phyloP scores from a whole-genome alignment of 2,329 filamentous ascomycete species.

The Monilinia fructicola region DNA sequence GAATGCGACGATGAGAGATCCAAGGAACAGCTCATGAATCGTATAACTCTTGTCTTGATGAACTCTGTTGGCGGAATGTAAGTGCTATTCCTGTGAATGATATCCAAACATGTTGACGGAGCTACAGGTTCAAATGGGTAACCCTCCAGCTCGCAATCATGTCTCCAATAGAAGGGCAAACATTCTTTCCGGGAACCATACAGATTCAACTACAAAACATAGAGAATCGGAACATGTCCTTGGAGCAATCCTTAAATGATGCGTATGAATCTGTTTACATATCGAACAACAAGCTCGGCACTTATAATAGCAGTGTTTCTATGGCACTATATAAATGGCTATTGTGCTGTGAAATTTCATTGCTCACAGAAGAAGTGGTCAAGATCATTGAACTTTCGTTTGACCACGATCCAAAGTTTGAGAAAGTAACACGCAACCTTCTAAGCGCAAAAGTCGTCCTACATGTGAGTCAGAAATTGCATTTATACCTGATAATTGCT shows the following conservation, averaged over 20 bases:
- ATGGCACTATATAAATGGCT: not conserved
- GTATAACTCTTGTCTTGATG: not conserved
- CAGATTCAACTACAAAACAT: not conserved
- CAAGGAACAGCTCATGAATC: not conserved
- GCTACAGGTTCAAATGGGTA: slow-evolving; percentile 3
- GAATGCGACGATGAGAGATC: not conserved
- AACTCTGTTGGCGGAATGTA: slow-evolving; percentile 1
- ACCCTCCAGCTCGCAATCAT: slow-evolving; percentile 1
- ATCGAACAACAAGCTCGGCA: not conserved
- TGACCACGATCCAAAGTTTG: not conserved
- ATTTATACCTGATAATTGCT: not conserved
- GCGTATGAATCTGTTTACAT: not conserved
- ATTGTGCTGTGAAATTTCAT: not conserved
- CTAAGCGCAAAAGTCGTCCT: not conserved
- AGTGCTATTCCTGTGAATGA: not conserved
- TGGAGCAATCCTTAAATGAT: not conserved
- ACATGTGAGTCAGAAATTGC: not conserved
- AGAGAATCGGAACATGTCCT: not conserved
- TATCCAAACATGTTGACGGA: not conserved
- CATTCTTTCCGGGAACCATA: not conserved
- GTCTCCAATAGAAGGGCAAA: slow-evolving; percentile 7
- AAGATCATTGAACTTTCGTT: not conserved
- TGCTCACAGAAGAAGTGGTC: not conserved
- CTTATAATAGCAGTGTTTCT: not conserved
- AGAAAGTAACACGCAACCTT: not conserved